These are phyloP conservation scores for Ophiostoma sp. DNA, from an alignment of 2,329 filamentous ascomycete genomes.

Conservation along the genomic window DNA sequence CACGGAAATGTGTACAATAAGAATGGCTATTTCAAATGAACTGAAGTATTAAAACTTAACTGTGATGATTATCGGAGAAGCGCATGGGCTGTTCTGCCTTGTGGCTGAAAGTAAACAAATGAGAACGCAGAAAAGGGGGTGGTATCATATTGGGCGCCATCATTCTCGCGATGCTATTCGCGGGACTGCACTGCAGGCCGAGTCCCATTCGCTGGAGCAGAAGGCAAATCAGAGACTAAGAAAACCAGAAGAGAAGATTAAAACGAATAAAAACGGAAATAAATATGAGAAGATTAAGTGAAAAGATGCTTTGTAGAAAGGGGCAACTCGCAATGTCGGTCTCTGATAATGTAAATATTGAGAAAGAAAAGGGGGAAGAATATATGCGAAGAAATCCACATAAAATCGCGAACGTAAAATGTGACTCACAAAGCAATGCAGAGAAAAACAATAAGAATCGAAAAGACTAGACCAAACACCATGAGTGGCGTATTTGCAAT, in stretches of 20 bases:
- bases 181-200: not conserved
- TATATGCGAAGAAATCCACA: not conserved
- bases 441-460: not conserved
- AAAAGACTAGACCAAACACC: not conserved
- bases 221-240: not conserved
- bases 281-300: not conserved
- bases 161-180: not conserved
- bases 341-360: not conserved
- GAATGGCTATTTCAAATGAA: not conserved
- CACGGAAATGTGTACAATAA: not conserved
- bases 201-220: not conserved
- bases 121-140: not conserved
- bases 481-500: not conserved
- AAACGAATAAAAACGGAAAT: not conserved
- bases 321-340: not conserved
- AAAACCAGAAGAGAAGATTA: not conserved
- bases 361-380: not conserved
- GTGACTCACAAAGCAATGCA: not conserved
- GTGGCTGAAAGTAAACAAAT: not conserved
- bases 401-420: not conserved
- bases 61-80: not conserved
- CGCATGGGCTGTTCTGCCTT: not conserved
- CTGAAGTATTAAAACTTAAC: not conserved
- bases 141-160: not conserved
- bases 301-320: not conserved